Evolutionary conservation across 2,329 filamentous ascomycete genomes (phyloP).

Genomic region (Aspergillus pseudoviridinutans): DNA sequence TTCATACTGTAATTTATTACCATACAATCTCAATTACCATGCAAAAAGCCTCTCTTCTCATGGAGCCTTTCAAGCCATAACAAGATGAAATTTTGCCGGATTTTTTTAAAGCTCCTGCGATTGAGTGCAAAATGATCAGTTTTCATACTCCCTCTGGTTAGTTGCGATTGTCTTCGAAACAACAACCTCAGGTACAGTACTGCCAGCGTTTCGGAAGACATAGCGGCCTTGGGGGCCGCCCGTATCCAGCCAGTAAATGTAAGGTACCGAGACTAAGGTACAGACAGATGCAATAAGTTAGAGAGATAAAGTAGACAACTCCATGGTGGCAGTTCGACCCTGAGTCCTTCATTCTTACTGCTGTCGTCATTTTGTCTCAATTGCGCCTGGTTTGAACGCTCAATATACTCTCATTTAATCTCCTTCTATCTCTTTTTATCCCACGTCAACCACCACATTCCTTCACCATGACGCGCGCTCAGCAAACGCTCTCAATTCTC

Average conservation of each 20-base stretch:
- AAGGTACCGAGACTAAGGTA: background rate
- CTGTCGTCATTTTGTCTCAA: background rate
- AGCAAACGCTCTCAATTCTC: slow-evolving; percentile 84
- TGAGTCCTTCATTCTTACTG: background rate
- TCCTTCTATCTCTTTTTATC: slow-evolving; percentile 2
- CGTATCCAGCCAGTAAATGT: background rate
- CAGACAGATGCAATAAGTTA: background rate
- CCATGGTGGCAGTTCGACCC: background rate
- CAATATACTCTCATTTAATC: background rate
- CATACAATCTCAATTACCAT: background rate
- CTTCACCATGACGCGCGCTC: slow-evolving; percentile 81
- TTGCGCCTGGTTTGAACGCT: background rate
- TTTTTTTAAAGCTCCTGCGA: background rate
- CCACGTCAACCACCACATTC: background rate
- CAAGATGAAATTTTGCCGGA: background rate
- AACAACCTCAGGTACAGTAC: background rate
- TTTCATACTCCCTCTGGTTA: background rate
- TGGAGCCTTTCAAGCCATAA: background rate
- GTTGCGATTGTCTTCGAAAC: background rate
- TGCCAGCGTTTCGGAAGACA: background rate
- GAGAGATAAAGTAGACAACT: background rate
- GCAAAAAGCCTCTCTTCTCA: background rate
- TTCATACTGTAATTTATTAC: background rate
- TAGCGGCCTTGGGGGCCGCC: too few relatives aligned
- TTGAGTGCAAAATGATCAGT: background rate